Evolutionary conservation across 2,329 filamentous ascomycete species (phyloP), one percentile per base, ranked within the genome.

Genomic region (Fusarium liriodendri): DNA sequence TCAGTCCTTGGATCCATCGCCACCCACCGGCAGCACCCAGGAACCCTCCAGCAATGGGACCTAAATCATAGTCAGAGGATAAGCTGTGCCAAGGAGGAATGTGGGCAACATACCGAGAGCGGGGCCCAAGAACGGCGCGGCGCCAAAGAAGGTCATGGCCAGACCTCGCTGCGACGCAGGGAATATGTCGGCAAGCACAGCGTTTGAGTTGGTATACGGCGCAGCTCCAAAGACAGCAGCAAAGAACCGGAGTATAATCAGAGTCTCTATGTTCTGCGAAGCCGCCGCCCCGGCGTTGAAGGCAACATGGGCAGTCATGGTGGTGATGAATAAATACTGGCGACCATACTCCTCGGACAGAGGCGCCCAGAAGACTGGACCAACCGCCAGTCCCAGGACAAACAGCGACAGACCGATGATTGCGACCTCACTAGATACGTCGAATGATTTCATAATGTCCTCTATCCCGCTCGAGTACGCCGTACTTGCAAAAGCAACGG

Each of bases 1-100:
- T 93, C 72, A 96, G 88, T 91, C 92, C 95, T 83, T 95, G 95
- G 0, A 95, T 85, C 93, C 93, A 96, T 73, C 93, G 85, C 94
- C 94, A 95, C 20, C 92, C 91, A 0, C 85, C 83, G 1, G 87
- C 88, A 76, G 94, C 91, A 14, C 88, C 87, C 1, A 95, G 84
- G 78, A 91, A 97, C 10, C 93, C 94, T 72, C 94, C 94, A 10
- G 91, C 88, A 11, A 76, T 69, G 16, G 74, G 74, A 9, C 70
- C 70, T 52, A 27, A 52, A n/a, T 27, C 47, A 52, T 18, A 37
- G 35, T 45, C n/a, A 45, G 42, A 45, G 42, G 16, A 52, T 29
- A 10, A 27, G 25, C 25, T 52, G 4, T 25, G 6, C 8, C 9
- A 25, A 32, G 16, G 25, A 52, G 14, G 25, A 52, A 29, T 29